Evolutionary conservation across 192 early-diverging fungal genomes (phyloP).

Genomic region (Gamsiella multidivaricata): DNA sequence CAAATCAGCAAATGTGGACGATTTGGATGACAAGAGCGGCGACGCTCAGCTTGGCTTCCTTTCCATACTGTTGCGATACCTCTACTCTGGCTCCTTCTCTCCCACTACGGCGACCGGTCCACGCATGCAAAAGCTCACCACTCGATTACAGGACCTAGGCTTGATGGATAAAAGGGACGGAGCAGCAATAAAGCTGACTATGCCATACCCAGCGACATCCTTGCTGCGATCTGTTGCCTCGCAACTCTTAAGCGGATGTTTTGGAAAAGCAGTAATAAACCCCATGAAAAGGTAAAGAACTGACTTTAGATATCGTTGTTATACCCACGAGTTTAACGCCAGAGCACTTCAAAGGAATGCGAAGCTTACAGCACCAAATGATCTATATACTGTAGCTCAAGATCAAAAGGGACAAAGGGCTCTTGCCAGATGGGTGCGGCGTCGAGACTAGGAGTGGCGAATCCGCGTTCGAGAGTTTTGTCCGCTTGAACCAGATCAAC

Average conservation of each 20-base stretch:
- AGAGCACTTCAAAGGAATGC: no score
- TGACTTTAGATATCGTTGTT: not conserved
- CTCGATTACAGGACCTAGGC: not conserved
- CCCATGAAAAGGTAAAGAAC: constrained; percentile 7
- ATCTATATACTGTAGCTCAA: constrained; percentile 2
- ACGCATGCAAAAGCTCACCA: not conserved
- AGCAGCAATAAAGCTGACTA: not conserved
- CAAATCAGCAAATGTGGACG: not conserved
- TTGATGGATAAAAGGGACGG: not conserved
- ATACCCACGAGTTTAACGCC: not conserved
- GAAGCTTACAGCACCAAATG: no score
- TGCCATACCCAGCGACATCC: not conserved
- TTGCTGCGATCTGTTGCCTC: not conserved
- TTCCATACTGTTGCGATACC: not conserved
- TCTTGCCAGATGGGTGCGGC: not conserved
- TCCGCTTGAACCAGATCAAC: not conserved
- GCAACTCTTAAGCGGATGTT: no score
- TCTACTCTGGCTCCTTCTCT: not conserved
- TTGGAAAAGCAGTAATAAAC: not conserved
- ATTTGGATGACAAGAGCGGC: not conserved
- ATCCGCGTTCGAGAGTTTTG: not conserved
- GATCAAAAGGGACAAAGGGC: not conserved
- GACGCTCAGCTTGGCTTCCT: not conserved
- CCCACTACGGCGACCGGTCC: not conserved
- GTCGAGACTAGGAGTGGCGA: not conserved